Percentiles rank a stretch among this genome's conserved stretches.
phyloP scores from a whole-genome alignment of 129 eudicot species.

The Apium graveolens region DNA sequence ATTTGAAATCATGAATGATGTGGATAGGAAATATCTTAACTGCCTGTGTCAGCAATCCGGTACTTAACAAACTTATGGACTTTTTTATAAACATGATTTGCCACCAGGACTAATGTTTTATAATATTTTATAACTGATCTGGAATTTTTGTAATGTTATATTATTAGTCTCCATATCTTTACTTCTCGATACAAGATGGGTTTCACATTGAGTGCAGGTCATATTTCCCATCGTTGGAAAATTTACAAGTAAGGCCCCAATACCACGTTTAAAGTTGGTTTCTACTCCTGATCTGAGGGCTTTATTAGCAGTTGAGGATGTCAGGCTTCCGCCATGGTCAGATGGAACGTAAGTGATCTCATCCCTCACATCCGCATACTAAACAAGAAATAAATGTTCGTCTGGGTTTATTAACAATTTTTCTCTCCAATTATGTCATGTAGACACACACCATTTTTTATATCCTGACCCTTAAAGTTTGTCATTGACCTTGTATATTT shows the following conservation, averaged over 20 bases:
- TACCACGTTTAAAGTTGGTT: constrained; percentile 79
- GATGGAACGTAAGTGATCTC: constrained; percentile 69
- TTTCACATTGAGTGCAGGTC: constrained; percentile 40
- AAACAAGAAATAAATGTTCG: not conserved
- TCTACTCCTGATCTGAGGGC: constrained; percentile 74
- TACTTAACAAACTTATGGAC: not conserved
- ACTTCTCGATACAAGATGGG: not conserved
- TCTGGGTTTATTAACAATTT: not conserved
- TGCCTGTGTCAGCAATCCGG: not conserved
- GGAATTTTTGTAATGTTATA: not conserved
- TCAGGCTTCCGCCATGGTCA: constrained; percentile 87
- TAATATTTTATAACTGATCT: not conserved
- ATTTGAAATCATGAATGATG: not conserved
- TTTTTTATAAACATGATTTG: not conserved
- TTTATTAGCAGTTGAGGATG: constrained; percentile 70
- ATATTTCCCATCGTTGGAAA: constrained; percentile 74
- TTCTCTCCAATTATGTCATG: not conserved
- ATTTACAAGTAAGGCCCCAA: constrained; percentile 38
- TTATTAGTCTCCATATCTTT: not conserved
- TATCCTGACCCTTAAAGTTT: not conserved
- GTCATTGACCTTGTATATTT: not conserved
- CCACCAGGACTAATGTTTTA: not conserved
- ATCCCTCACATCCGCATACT: not conserved
- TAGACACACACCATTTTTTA: not conserved
- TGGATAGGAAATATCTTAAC: not conserved